Evolutionary conservation across 805 yeast species (phyloP).

Genomic region (Saitoella complicata): DNA sequence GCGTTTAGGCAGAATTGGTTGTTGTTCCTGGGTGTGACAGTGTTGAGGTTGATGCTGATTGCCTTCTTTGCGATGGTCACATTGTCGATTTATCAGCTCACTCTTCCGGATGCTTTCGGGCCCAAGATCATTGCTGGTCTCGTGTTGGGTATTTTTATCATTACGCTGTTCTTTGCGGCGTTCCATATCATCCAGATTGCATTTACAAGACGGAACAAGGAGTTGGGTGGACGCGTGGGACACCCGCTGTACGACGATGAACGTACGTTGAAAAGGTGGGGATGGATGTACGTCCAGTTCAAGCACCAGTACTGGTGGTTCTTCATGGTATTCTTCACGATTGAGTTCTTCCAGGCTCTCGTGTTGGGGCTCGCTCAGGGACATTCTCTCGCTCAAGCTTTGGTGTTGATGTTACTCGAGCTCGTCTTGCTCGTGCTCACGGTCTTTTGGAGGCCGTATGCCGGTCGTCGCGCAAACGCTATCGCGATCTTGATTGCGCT

Average conservation of each 20-base stretch:
- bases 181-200: conserved; percentile 17
- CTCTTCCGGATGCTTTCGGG: conserved; percentile 20
- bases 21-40: conserved; percentile 13
- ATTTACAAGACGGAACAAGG: background rate
- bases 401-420: conserved; percentile 21
- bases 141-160: conserved; percentile 17
- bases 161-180: conserved; percentile 14
- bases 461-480: conserved; percentile 18
- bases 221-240: background rate
- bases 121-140: conserved; percentile 18
- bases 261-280: conserved; percentile 20
- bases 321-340: conserved; percentile 15
- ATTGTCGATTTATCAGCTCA: conserved; percentile 17
- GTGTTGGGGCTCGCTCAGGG: conserved; percentile 21
- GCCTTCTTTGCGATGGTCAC: background rate
- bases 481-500: conserved; percentile 18
- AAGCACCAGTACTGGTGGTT: conserved; percentile 21
- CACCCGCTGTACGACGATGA: conserved; percentile 13
- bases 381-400: conserved; percentile 20
- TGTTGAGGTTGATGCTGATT: background rate
- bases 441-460: conserved; percentile 17
- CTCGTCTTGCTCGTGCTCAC: conserved; percentile 13
- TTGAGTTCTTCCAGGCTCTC: conserved; percentile 19
- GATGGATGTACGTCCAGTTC: conserved; percentile 22
- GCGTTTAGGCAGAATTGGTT: conserved; percentile 14